These are phyloP conservation scores for Nannizziopsis arthrosporioides DNA, from an alignment of 2,329 filamentous ascomycete species.

Conservation along the genomic window DNA sequence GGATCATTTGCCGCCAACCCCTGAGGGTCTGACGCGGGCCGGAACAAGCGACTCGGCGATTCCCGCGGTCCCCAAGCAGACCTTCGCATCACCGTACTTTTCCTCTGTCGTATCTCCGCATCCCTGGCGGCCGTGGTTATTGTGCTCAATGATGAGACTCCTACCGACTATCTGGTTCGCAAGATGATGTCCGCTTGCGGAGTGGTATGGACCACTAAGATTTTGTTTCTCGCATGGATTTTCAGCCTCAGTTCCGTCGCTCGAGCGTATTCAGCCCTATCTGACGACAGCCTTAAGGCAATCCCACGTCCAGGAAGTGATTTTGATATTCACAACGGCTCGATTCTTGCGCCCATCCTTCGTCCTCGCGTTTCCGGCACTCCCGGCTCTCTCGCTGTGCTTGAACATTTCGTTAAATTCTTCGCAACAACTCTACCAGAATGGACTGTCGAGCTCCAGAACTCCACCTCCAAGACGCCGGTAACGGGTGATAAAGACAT, in stretches of 20 bases:
- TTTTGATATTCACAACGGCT: conserved; percentile 66
- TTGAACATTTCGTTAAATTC: conserved; percentile 74
- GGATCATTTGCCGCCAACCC: no score
- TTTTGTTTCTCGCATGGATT: conserved; percentile 14
- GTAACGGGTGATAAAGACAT: conserved; percentile 57
- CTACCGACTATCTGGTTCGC: background rate
- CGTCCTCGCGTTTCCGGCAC: conserved; percentile 82
- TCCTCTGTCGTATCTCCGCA: no score
- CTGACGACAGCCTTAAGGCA: conserved; percentile 59
- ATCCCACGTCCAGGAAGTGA: conserved; percentile 62
- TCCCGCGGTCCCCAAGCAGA: no score
- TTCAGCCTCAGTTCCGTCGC: conserved; percentile 20
- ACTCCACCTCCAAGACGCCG: conserved; percentile 77
- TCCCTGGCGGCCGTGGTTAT: background rate
- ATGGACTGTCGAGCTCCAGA: conserved; percentile 76
- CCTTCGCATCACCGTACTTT: no score
- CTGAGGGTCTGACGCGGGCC: no score
- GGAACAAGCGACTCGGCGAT: no score
- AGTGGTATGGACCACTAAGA: background rate
- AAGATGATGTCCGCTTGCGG: conserved; percentile 3
- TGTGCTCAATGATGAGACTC: background rate
- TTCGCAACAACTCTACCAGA: conserved; percentile 61
- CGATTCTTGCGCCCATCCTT: conserved; percentile 74
- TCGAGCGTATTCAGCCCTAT: conserved; percentile 49
- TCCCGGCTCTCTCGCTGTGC: conserved; percentile 57